Base-by-base conservation (phyloP, 2,329 filamentous ascomycete genomes). In the Pseudofabraea citricarpa region DNA sequence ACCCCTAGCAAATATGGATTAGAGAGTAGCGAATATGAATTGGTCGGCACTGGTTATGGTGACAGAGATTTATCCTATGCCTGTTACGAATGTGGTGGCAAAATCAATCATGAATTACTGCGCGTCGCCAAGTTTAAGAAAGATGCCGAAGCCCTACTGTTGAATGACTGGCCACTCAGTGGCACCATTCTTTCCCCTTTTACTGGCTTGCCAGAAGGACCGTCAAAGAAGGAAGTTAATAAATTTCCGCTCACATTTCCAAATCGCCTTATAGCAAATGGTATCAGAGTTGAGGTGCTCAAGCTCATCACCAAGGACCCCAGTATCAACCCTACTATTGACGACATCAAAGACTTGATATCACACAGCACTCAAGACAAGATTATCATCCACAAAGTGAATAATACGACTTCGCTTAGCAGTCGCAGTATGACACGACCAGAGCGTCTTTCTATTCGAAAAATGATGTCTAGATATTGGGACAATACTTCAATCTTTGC, bases 381-480 rank as follows among this genome's bases (percentile, higher is more conserved):
- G 10, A 41, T 41, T 0, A 47, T 64, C 5, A 49, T 81, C 23
- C 63, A 62, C 27, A 53, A 54, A n/a, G 67, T 73, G 24, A 71
- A 74, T 43, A 46, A 50, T 12, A 48, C 57, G 15, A 46, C 42
- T 3, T 32, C 46, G 3, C 45, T 51, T 6, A 44, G 53, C 18
- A 53, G 45, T 15, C 48, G 51, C 2, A 62, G 58, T 20, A 33
- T 55, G n/a, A 36, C 35, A 8, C 35, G 40, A 10, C 49, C 56
- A 5, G 62, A 70, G 19, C 62, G 67, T 5, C 52, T 79, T 5
- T 67, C 72, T 0, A 65, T 81, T 4, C 74, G 82, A 12, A 79
- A 77, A 58, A 84, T 85, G 79, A 84, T 88, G 79, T 73, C 72
- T 18, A 69, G 77, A 2, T 88, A 87, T 56, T 85, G 82, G 81